Percentiles rank a stretch among this genome's conserved stretches.
Conservation (phyloP, 441 rosid genomes). For the Aquilaria agallochum region DNA sequence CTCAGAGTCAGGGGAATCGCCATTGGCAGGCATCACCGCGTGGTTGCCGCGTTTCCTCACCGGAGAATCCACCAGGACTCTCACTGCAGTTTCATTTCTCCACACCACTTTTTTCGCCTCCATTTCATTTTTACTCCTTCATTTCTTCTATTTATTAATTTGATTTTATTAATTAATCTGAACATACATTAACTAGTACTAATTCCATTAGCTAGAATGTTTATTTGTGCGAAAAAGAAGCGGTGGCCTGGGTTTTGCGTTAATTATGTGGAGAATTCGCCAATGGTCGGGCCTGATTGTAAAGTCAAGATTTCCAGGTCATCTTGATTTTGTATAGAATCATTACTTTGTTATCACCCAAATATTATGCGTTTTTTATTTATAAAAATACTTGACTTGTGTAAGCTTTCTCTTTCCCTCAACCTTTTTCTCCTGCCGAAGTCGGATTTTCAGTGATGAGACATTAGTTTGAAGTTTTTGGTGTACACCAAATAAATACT, state of each 20-base stretch:
- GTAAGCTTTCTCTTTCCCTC: neutral
- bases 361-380: neutral
- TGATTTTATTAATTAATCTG: constrained; percentile 4
- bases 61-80: constrained; percentile 27
- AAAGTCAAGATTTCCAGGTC: constrained; percentile 29
- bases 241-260: constrained; percentile 7
- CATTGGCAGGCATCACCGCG: constrained; percentile 12
- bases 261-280: constrained; percentile 1
- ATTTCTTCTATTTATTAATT: constrained; percentile 7
- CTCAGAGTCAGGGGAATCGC: constrained; percentile 7
- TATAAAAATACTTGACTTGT: neutral
- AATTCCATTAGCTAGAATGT: neutral
- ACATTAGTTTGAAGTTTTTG: neutral
- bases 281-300: constrained; percentile 12
- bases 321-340: constrained; percentile 12
- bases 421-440: neutral
- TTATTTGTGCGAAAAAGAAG: neutral
- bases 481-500: too few relatives aligned
- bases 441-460: neutral
- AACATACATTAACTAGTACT: neutral
- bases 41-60: constrained; percentile 36
- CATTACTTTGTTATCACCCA: too few relatives aligned
- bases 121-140: constrained; percentile 6
- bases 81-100: constrained; percentile 17
- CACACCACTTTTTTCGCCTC: constrained; percentile 16